Base-by-base conservation (phyloP, 345 rosid genomes). In the Cochlearia excelsa region DNA sequence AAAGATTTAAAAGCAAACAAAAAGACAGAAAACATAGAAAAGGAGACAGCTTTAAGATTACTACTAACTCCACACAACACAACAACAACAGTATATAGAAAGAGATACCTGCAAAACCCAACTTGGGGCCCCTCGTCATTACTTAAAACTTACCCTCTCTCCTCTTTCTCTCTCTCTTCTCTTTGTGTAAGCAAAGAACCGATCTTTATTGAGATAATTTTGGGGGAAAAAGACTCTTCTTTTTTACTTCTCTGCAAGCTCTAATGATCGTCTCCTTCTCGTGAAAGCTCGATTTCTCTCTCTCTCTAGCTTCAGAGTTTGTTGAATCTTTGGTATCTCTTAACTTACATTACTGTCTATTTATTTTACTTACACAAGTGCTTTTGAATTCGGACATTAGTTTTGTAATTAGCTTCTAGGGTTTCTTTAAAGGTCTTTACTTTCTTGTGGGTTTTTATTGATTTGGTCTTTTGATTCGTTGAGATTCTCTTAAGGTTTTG, bases 51-150 rank as follows among this genome's bases (percentile, higher is more conserved):
- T 67, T 67, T 51, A 8, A 67, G 54, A 11, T 51, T 43, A 51
- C 5, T 52, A 63, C 71, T 38, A 67, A 67, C 71, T 59, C 70
- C 62, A 41, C 53, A 43, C 63, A 35, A 59, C 26, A 59, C 45
- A 51, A 43, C 71, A 59, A 51, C 9, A 16, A 16, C 23, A 16
- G 23, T 16, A 16, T 16, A 16, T 16, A 16, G 23, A 16, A 16
- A 68, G 66, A 68, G 55, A 49, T 61, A 69, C 58, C 74, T 62
- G 69, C 68, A 63, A 56, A 62, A 49, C 53, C 74, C 74, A 62
- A 62, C 63, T 62, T 49, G 68, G 68, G 67, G 33, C 59, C 74
- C 69, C 74, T 29, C 47, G 50, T 49, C 69, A 70, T 70, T 70
- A 53, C 66, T 68, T 59, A 45, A 67, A 47, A 37, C 72, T 61